phyloP scores from a whole-genome alignment of 1,139 yeast genomes.

The Magnusiomyces ingens region DNA sequence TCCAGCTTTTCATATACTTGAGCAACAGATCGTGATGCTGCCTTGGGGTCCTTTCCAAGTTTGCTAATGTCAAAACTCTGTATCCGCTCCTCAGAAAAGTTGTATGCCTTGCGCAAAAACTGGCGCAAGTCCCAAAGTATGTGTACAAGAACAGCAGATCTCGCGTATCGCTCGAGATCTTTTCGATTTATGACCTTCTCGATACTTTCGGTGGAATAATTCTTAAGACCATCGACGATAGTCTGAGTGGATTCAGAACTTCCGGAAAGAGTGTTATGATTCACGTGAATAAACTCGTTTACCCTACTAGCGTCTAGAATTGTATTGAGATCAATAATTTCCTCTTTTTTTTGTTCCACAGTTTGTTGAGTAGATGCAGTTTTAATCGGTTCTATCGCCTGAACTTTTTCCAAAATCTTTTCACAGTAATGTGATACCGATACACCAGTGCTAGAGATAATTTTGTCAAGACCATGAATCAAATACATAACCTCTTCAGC shows the following conservation, averaged over 20 bases:
- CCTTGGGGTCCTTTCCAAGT: conserved; percentile 17
- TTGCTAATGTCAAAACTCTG: conserved; percentile 16
- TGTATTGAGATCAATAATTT: background rate
- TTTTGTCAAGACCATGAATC: conserved; percentile 27
- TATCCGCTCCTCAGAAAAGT: conserved; percentile 16
- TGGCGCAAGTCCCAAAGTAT: conserved; percentile 16
- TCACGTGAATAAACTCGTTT: background rate
- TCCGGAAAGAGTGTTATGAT: too few relatives aligned
- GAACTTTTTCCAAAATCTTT: conserved; percentile 9
- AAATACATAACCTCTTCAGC: conserved; percentile 39
- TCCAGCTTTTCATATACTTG: conserved; percentile 18
- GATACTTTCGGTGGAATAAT: background rate
- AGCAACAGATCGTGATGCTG: conserved; percentile 9
- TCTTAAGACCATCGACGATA: too few relatives aligned
- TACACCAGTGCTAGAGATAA: conserved; percentile 34
- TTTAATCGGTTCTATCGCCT: background rate
- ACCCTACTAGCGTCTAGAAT: background rate
- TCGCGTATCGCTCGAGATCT: conserved; percentile 5
- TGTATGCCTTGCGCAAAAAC: conserved; percentile 16
- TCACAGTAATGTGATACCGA: conserved; percentile 30
- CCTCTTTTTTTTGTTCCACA: background rate
- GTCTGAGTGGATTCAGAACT: too few relatives aligned
- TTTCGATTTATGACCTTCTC: background rate
- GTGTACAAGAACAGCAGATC: conserved; percentile 13
- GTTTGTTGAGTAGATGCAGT: too few relatives aligned